Base-by-base conservation (phyloP, 768 basidiomycete species). In the Saitozyma sp. region DNA sequence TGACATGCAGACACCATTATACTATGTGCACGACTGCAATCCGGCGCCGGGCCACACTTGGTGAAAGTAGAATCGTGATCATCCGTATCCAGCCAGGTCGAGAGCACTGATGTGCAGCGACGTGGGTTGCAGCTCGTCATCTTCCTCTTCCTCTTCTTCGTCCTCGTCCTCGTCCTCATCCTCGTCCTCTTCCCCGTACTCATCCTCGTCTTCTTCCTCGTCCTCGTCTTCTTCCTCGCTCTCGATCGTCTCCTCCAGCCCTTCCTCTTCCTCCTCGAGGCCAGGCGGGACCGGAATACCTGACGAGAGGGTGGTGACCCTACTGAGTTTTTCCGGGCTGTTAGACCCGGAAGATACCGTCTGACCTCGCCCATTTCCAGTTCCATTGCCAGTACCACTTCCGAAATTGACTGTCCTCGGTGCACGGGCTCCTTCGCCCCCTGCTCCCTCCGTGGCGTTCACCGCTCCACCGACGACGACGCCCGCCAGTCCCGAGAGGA, bases 41-140 rank as follows among this genome's bases (percentile, higher is more conserved):
- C 29, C 29, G 29, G 29, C 29, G 29, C 5, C 29, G 29, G 29
- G 29, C 2, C 5, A 29, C 59, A 65, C 46, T 20, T 14, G 2
- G n/a, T 50, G 20, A 19, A 20, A 19, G 16, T 13, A 19, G 9
- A 10, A 45, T 1, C 38, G 42, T 45, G 11, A 9, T 54, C 45
- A 65, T 19, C 59, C 60, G 54, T 69, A 75, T 11, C 74, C 74
- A 8, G 71, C 74, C 37, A 76, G 57, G 67, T 76, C 74, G 17
- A 76, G 55, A 13, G 74, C 74, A n/a, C 60, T 63, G 50, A 76
- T 76, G 63, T 73, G 68, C 41, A 74, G 70, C 11, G 74, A 73
- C 17, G 69, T 62, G 4, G 70, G 59, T 41, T 63, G 64, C 10
- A 61, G 42, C 16, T 60, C 67, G 9, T 59, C 62, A 43, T 74